phyloP scores from a whole-genome alignment of 805 yeast species.

The Brettanomyces nanus region DNA sequence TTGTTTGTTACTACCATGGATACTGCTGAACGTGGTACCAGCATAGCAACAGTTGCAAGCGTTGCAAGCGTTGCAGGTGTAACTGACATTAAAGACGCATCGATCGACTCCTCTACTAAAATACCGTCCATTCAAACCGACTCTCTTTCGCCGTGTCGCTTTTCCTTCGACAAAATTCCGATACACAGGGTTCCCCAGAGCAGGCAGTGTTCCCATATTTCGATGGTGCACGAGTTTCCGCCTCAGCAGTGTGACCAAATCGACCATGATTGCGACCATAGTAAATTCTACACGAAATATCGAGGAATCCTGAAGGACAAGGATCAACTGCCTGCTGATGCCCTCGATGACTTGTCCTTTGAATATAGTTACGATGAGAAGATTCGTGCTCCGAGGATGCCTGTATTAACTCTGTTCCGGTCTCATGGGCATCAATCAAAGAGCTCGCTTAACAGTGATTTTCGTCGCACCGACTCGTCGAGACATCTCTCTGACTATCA shows the following conservation, averaged over 20 bases:
- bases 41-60: too few relatives aligned
- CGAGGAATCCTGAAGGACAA: conserved; percentile 24
- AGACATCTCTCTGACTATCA: conserved; percentile 17
- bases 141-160: conserved; percentile 7
- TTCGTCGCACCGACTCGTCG: not conserved
- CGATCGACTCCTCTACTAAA: too few relatives aligned
- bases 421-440: conserved; percentile 2
- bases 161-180: conserved; percentile 26
- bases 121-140: too few relatives aligned
- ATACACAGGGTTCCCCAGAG: conserved; percentile 7
- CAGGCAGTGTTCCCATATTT: conserved; percentile 21
- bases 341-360: conserved; percentile 19
- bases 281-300: conserved; percentile 22
- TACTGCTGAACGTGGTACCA: too few relatives aligned
- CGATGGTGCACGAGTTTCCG: conserved; percentile 22
- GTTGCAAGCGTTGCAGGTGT: too few relatives aligned
- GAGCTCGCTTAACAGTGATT: not conserved
- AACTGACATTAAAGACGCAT: too few relatives aligned
- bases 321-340: conserved; percentile 22
- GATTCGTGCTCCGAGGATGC: conserved; percentile 48
- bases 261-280: conserved; percentile 23
- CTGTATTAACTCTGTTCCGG: conserved; percentile 21
- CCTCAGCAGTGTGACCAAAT: conserved; percentile 24
- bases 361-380: conserved; percentile 43
- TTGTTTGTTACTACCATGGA: too few relatives aligned